Evolutionary conservation across 108 stramenopile species (phyloP), one percentile per base, ranked within the genome.

Genomic region (Nannochloropsis salina): DNA sequence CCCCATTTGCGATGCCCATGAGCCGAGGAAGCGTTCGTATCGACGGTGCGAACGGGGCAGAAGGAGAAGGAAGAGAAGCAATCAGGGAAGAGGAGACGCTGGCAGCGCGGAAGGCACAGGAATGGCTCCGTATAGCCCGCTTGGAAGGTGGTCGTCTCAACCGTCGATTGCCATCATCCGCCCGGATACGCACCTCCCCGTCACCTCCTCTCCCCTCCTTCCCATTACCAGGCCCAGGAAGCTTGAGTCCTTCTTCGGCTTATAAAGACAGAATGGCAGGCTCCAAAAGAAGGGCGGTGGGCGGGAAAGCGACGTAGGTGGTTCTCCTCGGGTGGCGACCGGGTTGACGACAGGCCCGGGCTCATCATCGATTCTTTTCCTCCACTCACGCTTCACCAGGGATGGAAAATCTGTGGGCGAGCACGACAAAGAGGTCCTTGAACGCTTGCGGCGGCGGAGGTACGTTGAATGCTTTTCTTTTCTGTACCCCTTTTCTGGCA

Each of bases 111-210:
- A 74, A 74, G n/a, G 61, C 61, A 15, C 61, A 74, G 2, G 61
- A 74, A 74, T 74, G 61, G 61, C 61, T 74, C 20, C 61, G 61
- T 15, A 74, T n/a, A 74, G 61, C 61, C 15, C 61, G 61, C n/a
- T n/a, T 3, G 61, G 61, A 74, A 6, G 61, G 61, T n/a, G 61
- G 61, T 2, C 15, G 61, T 74, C 15, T 74, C 61, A 74, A 74
- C 61, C 61, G 61, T 74, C 61, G 61, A n/a, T 74, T n/a, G 20
- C n/a, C 61, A 15, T 74, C 5, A 15, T 74, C 61, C 6, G 15
- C 61, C 61, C n/a, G 20, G 3, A n/a, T n/a, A 15, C n/a, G 20
- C 61, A n/a, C 61, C 61, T 74, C 61, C 61, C n/a, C 61, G 1
- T 74, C 47, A 12, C 47, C 15, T 51, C 1, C 47, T 15, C 47